phyloP scores from a whole-genome alignment of 2,329 filamentous ascomycete species.

The Mollisia scopiformis region DNA sequence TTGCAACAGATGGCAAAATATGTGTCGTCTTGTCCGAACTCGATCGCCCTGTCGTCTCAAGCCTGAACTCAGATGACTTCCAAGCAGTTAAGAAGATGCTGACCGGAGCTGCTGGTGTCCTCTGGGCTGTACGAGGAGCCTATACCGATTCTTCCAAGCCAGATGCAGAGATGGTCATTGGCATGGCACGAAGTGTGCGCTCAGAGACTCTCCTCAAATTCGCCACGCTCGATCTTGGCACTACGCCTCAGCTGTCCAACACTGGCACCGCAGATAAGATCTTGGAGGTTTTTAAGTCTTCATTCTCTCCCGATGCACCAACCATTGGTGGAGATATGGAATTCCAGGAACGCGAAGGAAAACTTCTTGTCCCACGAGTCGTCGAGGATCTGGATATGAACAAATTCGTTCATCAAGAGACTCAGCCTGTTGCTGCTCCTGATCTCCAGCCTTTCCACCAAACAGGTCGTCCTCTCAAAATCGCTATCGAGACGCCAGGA shows the following conservation, averaged over 20 bases:
- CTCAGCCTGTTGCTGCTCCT: slow-evolving; percentile 40
- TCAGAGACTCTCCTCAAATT: slow-evolving; percentile 31
- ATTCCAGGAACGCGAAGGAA: slow-evolving; percentile 30
- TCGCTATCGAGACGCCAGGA: slow-evolving; percentile 30
- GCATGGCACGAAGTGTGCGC: slow-evolving; percentile 34
- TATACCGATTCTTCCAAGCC: slow-evolving; percentile 38
- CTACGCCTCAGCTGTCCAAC: slow-evolving; percentile 40
- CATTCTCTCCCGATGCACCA: slow-evolving; percentile 13
- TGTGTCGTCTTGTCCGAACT: slow-evolving; percentile 53
- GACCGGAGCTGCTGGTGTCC: slow-evolving; percentile 39
- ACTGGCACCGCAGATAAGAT: slow-evolving; percentile 18
- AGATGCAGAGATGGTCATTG: slow-evolving; percentile 29
- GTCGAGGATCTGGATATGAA: slow-evolving; percentile 33
- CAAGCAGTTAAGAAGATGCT: slow-evolving; percentile 45
- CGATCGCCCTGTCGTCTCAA: slow-evolving; percentile 39
- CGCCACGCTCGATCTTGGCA: slow-evolving; percentile 28
- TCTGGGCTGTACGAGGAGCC: slow-evolving; percentile 52
- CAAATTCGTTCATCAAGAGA: slow-evolving; percentile 47
- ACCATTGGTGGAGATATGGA: slow-evolving; percentile 25
- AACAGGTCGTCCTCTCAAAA: slow-evolving; percentile 26
- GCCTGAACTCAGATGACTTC: slow-evolving; percentile 45
- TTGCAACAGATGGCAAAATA: slow-evolving; percentile 34
- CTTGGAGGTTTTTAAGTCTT: slow-evolving; percentile 21
- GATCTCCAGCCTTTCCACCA: slow-evolving; percentile 45
- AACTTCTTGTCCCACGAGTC: slow-evolving; percentile 31